Evolutionary conservation across 768 basidiomycete species (phyloP), one percentile per base, ranked within the genome.

Genomic region (Lentinus tigrinus): DNA sequence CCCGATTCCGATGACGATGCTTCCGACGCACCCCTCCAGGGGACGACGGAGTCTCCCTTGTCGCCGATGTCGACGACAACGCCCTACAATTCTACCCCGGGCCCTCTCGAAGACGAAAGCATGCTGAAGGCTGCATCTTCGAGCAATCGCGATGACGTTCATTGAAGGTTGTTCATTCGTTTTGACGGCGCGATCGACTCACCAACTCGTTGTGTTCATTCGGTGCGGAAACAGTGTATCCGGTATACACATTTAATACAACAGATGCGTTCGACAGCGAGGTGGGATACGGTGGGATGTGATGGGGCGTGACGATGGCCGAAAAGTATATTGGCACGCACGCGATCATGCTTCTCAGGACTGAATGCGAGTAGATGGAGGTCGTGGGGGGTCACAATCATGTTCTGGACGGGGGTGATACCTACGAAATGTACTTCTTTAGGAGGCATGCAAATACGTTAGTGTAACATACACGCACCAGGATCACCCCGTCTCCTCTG

Each of bases 401-500:
- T 23, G 62, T 52, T 68, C 90, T 83, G 57, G 88, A 84, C 47
- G 90, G 90, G 48, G 90, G 90, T 4, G 90, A 92, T 44, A 92
- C 90, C 90, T 92, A 40, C 47, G 42, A 3, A 36, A 10, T 47
- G 51, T 28, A 21, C 36, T 19, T 13, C 40, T 50, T 43, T 21
- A 59, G 21, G 36, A 27, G 3, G 3, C 2, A 40, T 21, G 14
- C 46, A 36, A 28, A 46, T 36, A 2, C 8, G 23, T 4, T 49
- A 26, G 17, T 43, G 21, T 43, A 17, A 6, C 40, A 2, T 7
- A 17, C 47, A 78, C 87, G 60, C 61, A 97, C 96, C 71, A 98
- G 76, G 63, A 98, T 98, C 19, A 98, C 96, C 54, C 96, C 94
- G 71, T 98, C 96, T 50, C 96, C 96, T 72, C 97, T 80, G 1